Percentiles rank a stretch among this genome's conserved stretches.
These are phyloP conservation scores for Podaxis pistillaris DNA, from an alignment of 768 basidiomycete species.

Conservation along the genomic window DNA sequence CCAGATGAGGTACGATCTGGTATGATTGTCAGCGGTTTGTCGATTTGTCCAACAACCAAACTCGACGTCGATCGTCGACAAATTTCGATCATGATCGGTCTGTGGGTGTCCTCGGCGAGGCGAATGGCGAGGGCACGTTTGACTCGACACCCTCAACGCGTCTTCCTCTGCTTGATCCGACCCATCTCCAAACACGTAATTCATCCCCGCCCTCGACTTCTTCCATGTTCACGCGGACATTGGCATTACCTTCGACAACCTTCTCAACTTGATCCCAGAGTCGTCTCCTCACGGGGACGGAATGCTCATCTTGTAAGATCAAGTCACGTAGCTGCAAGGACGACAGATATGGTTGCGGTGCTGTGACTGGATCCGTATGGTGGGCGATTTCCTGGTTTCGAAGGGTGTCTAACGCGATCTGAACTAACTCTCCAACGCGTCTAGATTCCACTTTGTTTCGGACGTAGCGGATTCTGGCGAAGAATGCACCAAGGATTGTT, in stretches of 20 bases:
- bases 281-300: constrained; percentile 57
- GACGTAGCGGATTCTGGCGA: constrained; percentile 42
- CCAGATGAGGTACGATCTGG: background rate
- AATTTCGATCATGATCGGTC: constrained; percentile 4
- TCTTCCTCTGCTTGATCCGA: constrained; percentile 45
- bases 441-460: constrained; percentile 56
- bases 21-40: background rate
- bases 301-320: constrained; percentile 79
- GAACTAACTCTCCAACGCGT: constrained; percentile 72
- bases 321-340: constrained; percentile 87
- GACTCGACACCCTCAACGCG: constrained; percentile 21
- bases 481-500: constrained; percentile 26
- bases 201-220: constrained; percentile 86
- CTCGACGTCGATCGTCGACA: background rate
- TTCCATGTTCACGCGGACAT: constrained; percentile 81
- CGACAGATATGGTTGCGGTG: constrained; percentile 75
- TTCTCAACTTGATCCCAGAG: constrained; percentile 84
- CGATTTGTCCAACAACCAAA: background rate
- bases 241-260: constrained; percentile 87
- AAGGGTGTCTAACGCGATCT: constrained; percentile 75
- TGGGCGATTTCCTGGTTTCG: constrained; percentile 82
- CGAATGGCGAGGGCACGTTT: background rate
- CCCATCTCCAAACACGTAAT: constrained; percentile 89
- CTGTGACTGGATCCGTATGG: constrained; percentile 75
- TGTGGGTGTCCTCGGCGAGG: constrained; percentile 1